phyloP scores from a whole-genome alignment of 108 stramenopile genomes.

The Skeletonema potamos region DNA sequence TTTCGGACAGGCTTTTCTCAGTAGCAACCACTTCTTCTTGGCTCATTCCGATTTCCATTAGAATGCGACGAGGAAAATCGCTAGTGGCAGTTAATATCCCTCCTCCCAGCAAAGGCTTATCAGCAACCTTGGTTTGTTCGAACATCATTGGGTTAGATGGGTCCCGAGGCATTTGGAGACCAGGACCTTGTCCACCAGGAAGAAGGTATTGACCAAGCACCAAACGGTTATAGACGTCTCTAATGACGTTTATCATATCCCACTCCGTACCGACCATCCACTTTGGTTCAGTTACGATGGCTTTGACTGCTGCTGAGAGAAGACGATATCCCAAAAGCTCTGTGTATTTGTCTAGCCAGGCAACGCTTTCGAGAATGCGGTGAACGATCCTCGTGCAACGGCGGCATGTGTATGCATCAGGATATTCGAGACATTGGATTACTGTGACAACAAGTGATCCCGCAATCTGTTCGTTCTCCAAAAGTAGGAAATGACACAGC shows the following conservation, averaged over 20 bases:
- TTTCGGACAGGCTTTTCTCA: conserved; percentile 58
- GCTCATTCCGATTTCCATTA: conserved; percentile 66
- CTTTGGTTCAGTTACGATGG: conserved; percentile 83
- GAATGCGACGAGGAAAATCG: conserved; percentile 69
- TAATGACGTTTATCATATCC: conserved; percentile 88
- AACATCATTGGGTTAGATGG: conserved; percentile 32
- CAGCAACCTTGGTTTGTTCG: conserved; percentile 81
- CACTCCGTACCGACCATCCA: conserved; percentile 94
- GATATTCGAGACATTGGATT: conserved; percentile 78
- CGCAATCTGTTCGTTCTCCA: conserved; percentile 81
- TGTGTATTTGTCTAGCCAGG: conserved; percentile 80
- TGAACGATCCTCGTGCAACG: conserved; percentile 84
- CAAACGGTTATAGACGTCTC: conserved; percentile 87
- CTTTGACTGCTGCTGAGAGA: conserved; percentile 68
- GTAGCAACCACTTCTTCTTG: conserved; percentile 55
- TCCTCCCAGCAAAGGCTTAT: conserved; percentile 79
- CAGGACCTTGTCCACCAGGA: conserved; percentile 88
- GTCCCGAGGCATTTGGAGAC: conserved; percentile 56
- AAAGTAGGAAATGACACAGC: conserved; percentile 77
- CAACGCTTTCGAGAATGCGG: conserved; percentile 82
- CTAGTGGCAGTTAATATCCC: conserved; percentile 74
- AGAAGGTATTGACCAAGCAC: conserved; percentile 81
- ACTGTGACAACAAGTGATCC: conserved; percentile 65
- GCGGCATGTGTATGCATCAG: conserved; percentile 87
- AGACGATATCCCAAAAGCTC: conserved; percentile 73